Evolutionary conservation across 805 yeast species (phyloP).

Genomic region (Tetrapisispora namnaoensis): DNA sequence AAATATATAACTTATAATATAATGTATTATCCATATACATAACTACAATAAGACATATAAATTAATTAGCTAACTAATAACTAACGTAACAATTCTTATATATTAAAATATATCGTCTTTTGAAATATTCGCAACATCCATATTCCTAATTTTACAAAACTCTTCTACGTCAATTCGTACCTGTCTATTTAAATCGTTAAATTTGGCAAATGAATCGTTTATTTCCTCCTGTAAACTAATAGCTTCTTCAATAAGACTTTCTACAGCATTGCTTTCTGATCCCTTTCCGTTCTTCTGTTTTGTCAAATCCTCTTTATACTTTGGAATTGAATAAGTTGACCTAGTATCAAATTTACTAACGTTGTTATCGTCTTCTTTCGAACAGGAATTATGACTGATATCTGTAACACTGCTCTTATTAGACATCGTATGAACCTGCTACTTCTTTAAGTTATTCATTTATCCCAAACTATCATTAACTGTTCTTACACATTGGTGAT

Average conservation of each 20-base stretch:
- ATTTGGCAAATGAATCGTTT: slow-evolving; percentile 10
- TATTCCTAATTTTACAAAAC: slow-evolving; percentile 13
- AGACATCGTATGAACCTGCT: background rate
- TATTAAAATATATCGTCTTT: background rate
- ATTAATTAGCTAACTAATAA: too few relatives aligned
- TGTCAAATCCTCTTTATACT: background rate
- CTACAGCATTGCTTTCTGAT: background rate
- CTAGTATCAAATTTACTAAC: background rate
- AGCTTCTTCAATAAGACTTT: slow-evolving; percentile 7
- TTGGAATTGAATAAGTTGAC: background rate
- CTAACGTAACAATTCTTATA: too few relatives aligned
- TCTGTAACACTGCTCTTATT: background rate
- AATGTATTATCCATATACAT: too few relatives aligned
- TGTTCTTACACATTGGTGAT: too few relatives aligned
- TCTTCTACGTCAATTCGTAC: slow-evolving; percentile 23
- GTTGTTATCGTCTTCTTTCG: background rate
- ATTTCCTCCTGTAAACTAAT: slow-evolving; percentile 21
- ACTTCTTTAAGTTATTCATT: background rate
- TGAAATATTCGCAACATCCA: background rate
- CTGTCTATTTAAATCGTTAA: slow-evolving; percentile 16
- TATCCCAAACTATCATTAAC: too few relatives aligned
- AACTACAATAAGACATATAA: too few relatives aligned
- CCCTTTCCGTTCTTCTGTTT: background rate
- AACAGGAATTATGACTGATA: background rate
- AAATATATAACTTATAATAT: too few relatives aligned